Conservation (phyloP, 2,329 filamentous ascomycete species). For the Nigrograna mackinnonii region DNA sequence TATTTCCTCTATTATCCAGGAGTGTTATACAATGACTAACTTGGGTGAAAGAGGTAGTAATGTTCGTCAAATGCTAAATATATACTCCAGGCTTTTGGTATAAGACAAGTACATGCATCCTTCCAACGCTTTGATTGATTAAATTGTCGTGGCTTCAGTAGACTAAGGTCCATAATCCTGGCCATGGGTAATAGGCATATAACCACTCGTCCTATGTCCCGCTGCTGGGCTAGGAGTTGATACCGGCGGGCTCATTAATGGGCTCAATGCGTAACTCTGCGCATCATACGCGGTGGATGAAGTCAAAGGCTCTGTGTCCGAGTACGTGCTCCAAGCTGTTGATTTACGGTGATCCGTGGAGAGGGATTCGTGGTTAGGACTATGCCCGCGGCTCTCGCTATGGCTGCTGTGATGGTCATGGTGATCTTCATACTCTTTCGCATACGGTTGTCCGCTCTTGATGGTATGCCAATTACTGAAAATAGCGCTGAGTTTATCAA, state of each 20-base stretch:
- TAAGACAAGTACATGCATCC: no score
- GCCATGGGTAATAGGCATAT: conserved; percentile 19
- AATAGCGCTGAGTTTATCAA: conserved; percentile 32
- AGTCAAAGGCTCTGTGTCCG: conserved; percentile 17
- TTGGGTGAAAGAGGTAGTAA: no score
- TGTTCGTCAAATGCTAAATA: no score
- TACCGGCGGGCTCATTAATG: conserved; percentile 20
- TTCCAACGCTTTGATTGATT: no score
- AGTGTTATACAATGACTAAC: no score
- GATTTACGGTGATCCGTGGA: conserved; percentile 21
- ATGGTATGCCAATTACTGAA: conserved; percentile 33
- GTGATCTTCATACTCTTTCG: conserved; percentile 28
- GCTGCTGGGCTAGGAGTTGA: conserved; percentile 4
- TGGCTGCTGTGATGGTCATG: conserved; percentile 22
- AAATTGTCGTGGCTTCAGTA: no score
- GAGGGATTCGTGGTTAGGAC: conserved; percentile 12
- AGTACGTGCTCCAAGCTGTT: conserved; percentile 22
- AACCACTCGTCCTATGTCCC: conserved; percentile 12
- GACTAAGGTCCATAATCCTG: conserved; percentile 20
- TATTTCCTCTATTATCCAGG: no score
- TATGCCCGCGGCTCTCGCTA: conserved; percentile 15
- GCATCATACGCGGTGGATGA: conserved; percentile 18
- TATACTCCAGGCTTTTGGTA: no score
- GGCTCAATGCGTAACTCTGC: conserved; percentile 18
- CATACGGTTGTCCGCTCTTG: conserved; percentile 34